Percentiles rank a stretch among this genome's conserved stretches.
Conservation (phyloP, 371 early-diverging fungal species). For the Actinomortierella wolfii region DNA sequence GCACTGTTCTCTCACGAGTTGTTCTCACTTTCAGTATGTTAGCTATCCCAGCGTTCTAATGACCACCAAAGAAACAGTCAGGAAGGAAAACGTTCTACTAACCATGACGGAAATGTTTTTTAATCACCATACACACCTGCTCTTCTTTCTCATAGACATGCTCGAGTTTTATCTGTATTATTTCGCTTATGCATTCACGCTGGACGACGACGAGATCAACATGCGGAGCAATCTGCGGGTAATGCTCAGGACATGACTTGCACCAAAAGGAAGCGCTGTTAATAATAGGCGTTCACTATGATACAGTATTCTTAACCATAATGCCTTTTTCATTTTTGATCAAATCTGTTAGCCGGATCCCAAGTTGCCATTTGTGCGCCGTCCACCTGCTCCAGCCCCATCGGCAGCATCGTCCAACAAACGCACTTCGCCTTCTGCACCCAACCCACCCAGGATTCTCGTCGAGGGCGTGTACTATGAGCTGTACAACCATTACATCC, state of each 20-base stretch:
- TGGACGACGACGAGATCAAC: slow-evolving; percentile 42
- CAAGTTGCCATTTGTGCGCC: too few species aligned
- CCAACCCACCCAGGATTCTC: slow-evolving; percentile 21
- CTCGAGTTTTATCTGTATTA: slow-evolving; percentile 45
- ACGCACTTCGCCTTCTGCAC: too few species aligned
- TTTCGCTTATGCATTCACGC: slow-evolving; percentile 41
- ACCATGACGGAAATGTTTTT: background rate
- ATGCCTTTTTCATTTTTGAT: too few species aligned
- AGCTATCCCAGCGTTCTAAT: background rate
- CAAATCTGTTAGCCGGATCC: too few species aligned
- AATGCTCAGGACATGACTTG: slow-evolving; percentile 6
- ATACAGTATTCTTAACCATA: too few species aligned
- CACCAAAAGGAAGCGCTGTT: too few species aligned
- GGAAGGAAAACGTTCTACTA: background rate
- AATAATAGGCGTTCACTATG: too few species aligned
- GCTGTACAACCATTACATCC: slow-evolving; percentile 31
- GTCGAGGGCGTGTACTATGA: slow-evolving; percentile 41
- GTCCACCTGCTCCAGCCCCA: too few species aligned
- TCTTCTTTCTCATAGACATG: slow-evolving; percentile 23
- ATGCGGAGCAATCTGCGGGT: slow-evolving; percentile 29
- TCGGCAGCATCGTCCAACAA: too few species aligned
- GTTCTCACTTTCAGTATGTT: slow-evolving; percentile 44
- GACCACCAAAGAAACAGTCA: background rate
- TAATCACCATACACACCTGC: background rate
- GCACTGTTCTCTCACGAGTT: slow-evolving; percentile 31